Evolutionary conservation across 345 rosid genomes (phyloP).

Genomic region (Eucalyptus melliodora): DNA sequence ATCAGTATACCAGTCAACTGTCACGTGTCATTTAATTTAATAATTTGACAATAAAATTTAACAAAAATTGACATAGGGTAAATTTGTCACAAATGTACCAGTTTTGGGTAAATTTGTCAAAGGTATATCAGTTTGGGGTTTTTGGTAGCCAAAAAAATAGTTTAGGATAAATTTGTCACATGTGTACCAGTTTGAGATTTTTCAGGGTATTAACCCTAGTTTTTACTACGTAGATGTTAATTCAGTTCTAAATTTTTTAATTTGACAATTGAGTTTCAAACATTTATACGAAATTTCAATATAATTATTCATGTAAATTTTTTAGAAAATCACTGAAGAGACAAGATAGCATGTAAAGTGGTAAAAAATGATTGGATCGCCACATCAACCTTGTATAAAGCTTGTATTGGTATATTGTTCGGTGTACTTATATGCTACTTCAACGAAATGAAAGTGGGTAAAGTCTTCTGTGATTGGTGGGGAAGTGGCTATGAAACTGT

Average conservation of each 20-base stretch:
- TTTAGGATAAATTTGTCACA: too few relatives aligned
- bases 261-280: neutral
- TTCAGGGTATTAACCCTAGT: too few relatives aligned
- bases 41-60: too few relatives aligned
- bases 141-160: too few relatives aligned
- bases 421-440: neutral
- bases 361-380: accelerated
- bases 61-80: too few relatives aligned
- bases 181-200: too few relatives aligned
- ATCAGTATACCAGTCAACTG: too few relatives aligned
- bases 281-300: neutral
- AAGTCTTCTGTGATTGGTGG: neutral
- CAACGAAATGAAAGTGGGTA: neutral
- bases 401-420: neutral
- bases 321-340: neutral
- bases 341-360: neutral
- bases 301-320: neutral
- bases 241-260: neutral
- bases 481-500: neutral
- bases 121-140: too few relatives aligned
- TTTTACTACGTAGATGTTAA: too few relatives aligned
- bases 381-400: neutral
- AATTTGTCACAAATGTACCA: too few relatives aligned
- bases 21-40: too few relatives aligned
- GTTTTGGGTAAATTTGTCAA: too few relatives aligned